Conservation (phyloP, 192 early-diverging fungal genomes). For the Jimgerdemannia flammicorona region DNA sequence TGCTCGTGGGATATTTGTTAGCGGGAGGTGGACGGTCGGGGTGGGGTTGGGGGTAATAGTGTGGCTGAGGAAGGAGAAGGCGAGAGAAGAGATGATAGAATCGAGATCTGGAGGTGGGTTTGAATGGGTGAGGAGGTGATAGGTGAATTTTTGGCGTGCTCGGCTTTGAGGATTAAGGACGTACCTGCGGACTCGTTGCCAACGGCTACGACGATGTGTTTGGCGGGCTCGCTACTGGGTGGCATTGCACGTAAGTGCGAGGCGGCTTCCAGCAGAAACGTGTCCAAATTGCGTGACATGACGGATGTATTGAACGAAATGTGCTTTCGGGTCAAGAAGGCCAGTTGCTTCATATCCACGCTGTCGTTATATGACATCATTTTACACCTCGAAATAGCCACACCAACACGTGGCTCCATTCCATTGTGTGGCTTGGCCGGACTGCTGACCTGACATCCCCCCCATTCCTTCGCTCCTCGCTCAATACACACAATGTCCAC, state of each 20-base stretch:
- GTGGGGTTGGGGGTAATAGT: not conserved
- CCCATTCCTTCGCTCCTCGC: not conserved
- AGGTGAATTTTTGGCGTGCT: too few species aligned
- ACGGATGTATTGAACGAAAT: not conserved
- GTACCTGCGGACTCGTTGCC: slow-evolving; percentile 78
- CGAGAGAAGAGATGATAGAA: slow-evolving; percentile 56
- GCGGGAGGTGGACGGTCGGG: slow-evolving; percentile 31
- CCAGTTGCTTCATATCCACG: not conserved
- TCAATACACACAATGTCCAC: not conserved
- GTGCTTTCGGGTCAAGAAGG: not conserved
- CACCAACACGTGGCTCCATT: not conserved
- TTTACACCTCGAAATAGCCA: not conserved
- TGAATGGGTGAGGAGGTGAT: not conserved
- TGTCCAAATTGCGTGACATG: not conserved
- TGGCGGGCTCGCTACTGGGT: not conserved
- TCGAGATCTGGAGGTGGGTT: slow-evolving; percentile 56
- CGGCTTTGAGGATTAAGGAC: not conserved
- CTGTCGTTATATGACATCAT: not conserved
- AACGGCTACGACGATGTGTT: slow-evolving; percentile 41
- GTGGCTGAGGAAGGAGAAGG: slow-evolving; percentile 47
- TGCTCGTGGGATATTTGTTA: slow-evolving; percentile 40
- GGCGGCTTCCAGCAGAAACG: not conserved
- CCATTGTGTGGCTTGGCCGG: not conserved
- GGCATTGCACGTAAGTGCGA: not conserved
- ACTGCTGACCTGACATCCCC: not conserved